A percentile compares a stretch with the other conserved stretches of the same genome.
Conservation (phyloP, 176 grass and related monocot species). For the Oryza officinalis region DNA sequence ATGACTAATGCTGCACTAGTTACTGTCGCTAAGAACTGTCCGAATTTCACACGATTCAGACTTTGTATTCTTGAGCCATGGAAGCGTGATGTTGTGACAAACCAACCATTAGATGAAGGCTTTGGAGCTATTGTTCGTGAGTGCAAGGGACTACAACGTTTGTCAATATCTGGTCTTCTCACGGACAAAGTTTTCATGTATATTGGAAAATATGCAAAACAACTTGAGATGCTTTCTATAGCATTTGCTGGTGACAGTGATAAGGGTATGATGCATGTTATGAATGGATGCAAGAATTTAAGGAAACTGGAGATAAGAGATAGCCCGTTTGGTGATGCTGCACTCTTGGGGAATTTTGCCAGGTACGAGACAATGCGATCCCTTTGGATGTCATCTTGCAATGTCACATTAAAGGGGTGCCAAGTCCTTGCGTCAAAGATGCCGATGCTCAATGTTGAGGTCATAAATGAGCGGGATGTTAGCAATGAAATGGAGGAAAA, state of each 20-base stretch:
- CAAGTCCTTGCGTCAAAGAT: constrained; percentile 67
- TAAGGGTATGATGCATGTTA: constrained; percentile 69
- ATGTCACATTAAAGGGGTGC: constrained; percentile 76
- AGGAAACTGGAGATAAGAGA: constrained; percentile 86
- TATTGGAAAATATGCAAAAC: constrained; percentile 67
- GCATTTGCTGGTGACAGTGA: constrained; percentile 86
- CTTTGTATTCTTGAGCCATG: constrained; percentile 69
- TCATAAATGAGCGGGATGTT: constrained; percentile 62
- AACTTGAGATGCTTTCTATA: constrained; percentile 87
- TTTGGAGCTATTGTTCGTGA: constrained; percentile 76
- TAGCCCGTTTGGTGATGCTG: constrained; percentile 72
- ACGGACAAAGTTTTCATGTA: constrained; percentile 80
- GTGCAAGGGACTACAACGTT: constrained; percentile 56
- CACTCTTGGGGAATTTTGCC: constrained; percentile 62
- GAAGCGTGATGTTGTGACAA: constrained; percentile 69
- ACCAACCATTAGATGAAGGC: constrained; percentile 66
- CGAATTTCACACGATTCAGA: constrained; percentile 78
- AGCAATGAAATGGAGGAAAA: constrained; percentile 53
- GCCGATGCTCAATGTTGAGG: constrained; percentile 77
- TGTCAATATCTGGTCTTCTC: constrained; percentile 73
- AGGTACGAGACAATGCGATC: constrained; percentile 98
- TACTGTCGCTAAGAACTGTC: constrained; percentile 73
- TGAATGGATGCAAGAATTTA: constrained; percentile 73
- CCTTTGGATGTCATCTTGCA: constrained; percentile 96
- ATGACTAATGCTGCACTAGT: constrained; percentile 88